Base-by-base conservation (phyloP, 768 basidiomycete genomes). In the Podaxis carcinomalis region DNA sequence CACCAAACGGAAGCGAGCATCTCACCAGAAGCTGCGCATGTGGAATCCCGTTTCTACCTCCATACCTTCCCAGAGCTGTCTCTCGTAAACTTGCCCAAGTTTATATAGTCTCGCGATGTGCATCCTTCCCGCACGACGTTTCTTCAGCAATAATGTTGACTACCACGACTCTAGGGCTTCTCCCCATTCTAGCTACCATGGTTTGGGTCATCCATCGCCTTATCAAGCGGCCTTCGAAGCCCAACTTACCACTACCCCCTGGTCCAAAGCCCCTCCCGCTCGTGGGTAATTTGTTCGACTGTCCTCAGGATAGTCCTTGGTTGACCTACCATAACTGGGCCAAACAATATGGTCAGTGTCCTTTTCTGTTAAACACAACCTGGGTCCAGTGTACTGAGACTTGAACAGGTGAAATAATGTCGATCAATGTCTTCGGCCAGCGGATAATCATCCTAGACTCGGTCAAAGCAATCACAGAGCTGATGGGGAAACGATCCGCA, bases 251-350 rank as follows among this genome's bases (percentile, higher is more conserved):
- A 1, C 55, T 72, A 1, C 42, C 42, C 19, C 42, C 42, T n/a
- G 42, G 42, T n/a, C 42, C 42, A 16, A 44, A 19, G 14, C 42
- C n/a, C 16, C 42, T 44, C 16, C 42, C 42, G n/a, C 14, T 44
- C 16, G 6, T 44, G 19, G 42, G 42, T n/a, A 44, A 44, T 44
- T 7, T 44, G 6, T 44, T 44, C 14, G 42, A 44, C 9, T n/a
- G 16, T 44, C 42, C 42, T 6, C 67, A 72, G 7, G 19, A 44
- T n/a, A 16, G 9, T 14, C 42, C 42, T n/a, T 44, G 42, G 6
- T 56, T 77, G 63, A 67, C 70, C 11, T 78, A 74, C 55, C 23
- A 69, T 2, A 63, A 73, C 39, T 80, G 78, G 42, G 16, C 16
- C 42, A 44, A 44, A 19, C 16, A 44, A 19, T 44, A n/a, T 44